phyloP scores from a whole-genome alignment of 164 flowering plant genomes.

The Stephania yunnanensis region DNA sequence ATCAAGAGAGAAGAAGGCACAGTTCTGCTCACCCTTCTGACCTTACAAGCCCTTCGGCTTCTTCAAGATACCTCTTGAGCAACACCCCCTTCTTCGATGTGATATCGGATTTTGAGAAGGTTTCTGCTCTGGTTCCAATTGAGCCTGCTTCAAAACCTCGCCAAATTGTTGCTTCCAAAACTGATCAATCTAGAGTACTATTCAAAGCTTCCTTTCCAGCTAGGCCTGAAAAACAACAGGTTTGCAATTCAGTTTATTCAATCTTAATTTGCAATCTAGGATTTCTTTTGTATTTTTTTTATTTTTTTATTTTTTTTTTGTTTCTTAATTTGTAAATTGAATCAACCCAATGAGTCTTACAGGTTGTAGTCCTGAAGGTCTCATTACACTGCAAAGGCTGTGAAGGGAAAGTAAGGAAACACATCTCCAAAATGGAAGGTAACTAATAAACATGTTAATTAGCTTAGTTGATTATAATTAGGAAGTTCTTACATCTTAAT shows the following conservation, averaged over 20 bases:
- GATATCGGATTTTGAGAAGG: constrained; percentile 26
- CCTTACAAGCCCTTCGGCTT: constrained; percentile 30
- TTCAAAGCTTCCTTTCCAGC: constrained; percentile 31
- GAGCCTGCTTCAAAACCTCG: constrained; percentile 7
- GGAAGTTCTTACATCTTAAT: not conserved
- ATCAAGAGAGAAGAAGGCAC: constrained; percentile 26
- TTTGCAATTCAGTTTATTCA: not conserved
- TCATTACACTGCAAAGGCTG: constrained; percentile 96
- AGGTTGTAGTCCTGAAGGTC: constrained; percentile 89
- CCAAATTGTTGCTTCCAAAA: not conserved
- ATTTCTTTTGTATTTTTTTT: not conserved
- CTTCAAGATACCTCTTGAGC: constrained; percentile 51
- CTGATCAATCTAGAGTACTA: constrained; percentile 17
- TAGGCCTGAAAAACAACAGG: constrained; percentile 41
- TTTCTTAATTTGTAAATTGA: not conserved
- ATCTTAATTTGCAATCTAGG: not conserved
- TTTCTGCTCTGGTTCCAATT: constrained; percentile 29
- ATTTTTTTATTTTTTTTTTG: not conserved
- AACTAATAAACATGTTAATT: not conserved
- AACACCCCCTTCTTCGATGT: constrained; percentile 35
- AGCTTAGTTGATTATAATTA: too few species aligned
- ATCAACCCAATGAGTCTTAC: constrained; percentile 1
- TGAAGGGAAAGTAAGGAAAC: constrained; percentile 86
- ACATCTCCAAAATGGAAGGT: constrained; percentile 95
- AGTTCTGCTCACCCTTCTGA: constrained; percentile 33